Percentiles rank a stretch among this genome's conserved stretches.
Conservation (phyloP, 2,329 filamentous ascomycete genomes). For the Fusarium xyrophilum region DNA sequence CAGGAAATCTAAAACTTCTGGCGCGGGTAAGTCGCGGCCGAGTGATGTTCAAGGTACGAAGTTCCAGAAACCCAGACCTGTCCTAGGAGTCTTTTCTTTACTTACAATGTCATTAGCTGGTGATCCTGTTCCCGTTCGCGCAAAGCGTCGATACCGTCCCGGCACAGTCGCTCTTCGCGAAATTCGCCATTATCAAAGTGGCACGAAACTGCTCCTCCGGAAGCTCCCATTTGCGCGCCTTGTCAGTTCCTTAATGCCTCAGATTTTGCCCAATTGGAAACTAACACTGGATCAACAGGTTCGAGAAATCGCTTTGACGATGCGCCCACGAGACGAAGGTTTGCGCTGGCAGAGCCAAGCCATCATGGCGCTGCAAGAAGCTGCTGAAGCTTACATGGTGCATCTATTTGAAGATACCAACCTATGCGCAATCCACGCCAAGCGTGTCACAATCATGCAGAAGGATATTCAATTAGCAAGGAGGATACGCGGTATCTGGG, state of each 20-base stretch:
- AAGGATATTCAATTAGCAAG: slow-evolving; percentile 95
- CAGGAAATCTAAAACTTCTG: slow-evolving; percentile 23
- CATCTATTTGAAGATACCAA: slow-evolving; percentile 88
- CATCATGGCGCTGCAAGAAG: slow-evolving; percentile 91
- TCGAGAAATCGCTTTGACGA: slow-evolving; percentile 74
- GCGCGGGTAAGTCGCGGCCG: slow-evolving; percentile 44
- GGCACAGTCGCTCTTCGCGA: slow-evolving; percentile 90
- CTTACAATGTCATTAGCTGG: slow-evolving; percentile 62
- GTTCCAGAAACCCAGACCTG: not conserved
- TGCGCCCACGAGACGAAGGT: slow-evolving; percentile 68
- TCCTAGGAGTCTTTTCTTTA: not conserved
- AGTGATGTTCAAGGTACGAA: slow-evolving; percentile 52
- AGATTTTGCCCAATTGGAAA: slow-evolving; percentile 8
- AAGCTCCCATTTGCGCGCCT: slow-evolving; percentile 83
- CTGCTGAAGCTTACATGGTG: slow-evolving; percentile 93
- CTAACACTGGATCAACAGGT: slow-evolving; percentile 32
- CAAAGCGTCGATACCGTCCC: slow-evolving; percentile 72
- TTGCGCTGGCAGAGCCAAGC: slow-evolving; percentile 97
- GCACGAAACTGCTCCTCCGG: slow-evolving; percentile 82
- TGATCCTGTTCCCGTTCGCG: slow-evolving; percentile 70
- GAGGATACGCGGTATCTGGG: slow-evolving; percentile 80
- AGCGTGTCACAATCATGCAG: slow-evolving; percentile 96
- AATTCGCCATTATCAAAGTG: slow-evolving; percentile 89
- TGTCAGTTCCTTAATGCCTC: slow-evolving; percentile 50
- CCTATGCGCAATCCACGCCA: slow-evolving; percentile 94